Conservation (phyloP, 1,284 basidiomycete species). For the Tremellales sp. region DNA sequence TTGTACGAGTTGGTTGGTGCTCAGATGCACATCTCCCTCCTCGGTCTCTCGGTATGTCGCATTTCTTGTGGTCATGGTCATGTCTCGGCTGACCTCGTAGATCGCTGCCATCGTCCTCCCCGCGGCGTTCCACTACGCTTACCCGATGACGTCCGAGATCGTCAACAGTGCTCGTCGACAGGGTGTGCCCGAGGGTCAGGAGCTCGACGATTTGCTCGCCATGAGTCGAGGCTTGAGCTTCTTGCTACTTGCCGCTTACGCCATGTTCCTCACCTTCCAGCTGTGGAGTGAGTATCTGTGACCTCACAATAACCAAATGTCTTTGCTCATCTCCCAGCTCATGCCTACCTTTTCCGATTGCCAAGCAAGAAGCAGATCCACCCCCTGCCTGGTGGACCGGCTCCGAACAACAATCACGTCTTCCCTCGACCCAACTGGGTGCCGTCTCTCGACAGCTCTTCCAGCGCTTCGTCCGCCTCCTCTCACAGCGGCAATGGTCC, state of each 20-base stretch:
- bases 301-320: not conserved
- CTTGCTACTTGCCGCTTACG: constrained; percentile 59
- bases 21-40: constrained; percentile 73
- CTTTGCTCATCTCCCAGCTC: constrained; percentile 27
- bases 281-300: constrained; percentile 53
- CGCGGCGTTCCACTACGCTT: constrained; percentile 57
- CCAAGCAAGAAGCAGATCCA: constrained; percentile 21
- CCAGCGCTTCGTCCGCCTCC: constrained; percentile 33
- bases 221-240: constrained; percentile 54
- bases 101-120: constrained; percentile 67
- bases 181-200: constrained; percentile 23
- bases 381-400: constrained; percentile 31
- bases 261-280: constrained; percentile 42
- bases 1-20: constrained; percentile 64
- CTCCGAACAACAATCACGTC: constrained; percentile 36
- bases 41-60: constrained; percentile 68
- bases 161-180: constrained; percentile 16
- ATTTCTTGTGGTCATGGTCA: not conserved
- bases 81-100: constrained; percentile 10
- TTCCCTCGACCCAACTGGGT: constrained; percentile 47
- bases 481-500: constrained; percentile 2
- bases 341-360: constrained; percentile 57
- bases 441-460: constrained; percentile 32
- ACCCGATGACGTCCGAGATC: constrained; percentile 26
- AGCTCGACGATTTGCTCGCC: constrained; percentile 44